Base-by-base conservation (phyloP, 768 basidiomycete species). In the Amylocystis lapponica region DNA sequence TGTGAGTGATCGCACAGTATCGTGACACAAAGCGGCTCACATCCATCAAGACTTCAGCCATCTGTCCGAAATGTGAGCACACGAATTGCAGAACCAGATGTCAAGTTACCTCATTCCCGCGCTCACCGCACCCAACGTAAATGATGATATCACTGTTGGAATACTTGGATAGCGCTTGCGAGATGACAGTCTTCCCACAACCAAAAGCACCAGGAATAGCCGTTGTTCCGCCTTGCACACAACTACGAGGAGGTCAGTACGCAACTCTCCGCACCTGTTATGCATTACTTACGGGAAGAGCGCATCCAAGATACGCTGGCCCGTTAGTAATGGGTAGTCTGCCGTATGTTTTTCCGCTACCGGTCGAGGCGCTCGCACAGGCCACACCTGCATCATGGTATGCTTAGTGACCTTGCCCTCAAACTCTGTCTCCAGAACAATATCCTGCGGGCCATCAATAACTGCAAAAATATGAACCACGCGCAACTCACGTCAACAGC, bases 81-180 rank as follows among this genome's bases (percentile, higher is more conserved):
- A 22, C 12, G 43, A 23, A 23, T 30, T 10, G 19, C 19, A 35
- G 7, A 19, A 12, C 33, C 11, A 14, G 30, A 35, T 33, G 39
- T 13, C 8, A 21, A 56, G 71, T 38, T 45, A 83, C 88, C 76
- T 96, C 92, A 59, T 98, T 98, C 58, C 95, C 95, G 54, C 96
- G 90, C 66, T 99, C 96, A 49, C 95, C 96, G 61, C 96, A 98
- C 20, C 96, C 96, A 54, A 99, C 96, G 60, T 99, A 99, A 54
- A 99, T 81, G 61, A 99, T 97, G 57, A 98, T 97, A 64, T 98
- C 95, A 54, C 93, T 96, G 72, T 99, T 99, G 21, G 96, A 99
- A 68, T 81, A 99, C 65, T 99, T 99, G 46, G 95, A 97, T 52
- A 98, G 71, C 16, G 95, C 95, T 69, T 97, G 89, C 21, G 93